A percentile compares a stretch with the other conserved stretches of the same genome.
These are phyloP conservation scores for Trebouxia sp. DNA, from an alignment of 139 green algal species.

Conservation along the genomic window DNA sequence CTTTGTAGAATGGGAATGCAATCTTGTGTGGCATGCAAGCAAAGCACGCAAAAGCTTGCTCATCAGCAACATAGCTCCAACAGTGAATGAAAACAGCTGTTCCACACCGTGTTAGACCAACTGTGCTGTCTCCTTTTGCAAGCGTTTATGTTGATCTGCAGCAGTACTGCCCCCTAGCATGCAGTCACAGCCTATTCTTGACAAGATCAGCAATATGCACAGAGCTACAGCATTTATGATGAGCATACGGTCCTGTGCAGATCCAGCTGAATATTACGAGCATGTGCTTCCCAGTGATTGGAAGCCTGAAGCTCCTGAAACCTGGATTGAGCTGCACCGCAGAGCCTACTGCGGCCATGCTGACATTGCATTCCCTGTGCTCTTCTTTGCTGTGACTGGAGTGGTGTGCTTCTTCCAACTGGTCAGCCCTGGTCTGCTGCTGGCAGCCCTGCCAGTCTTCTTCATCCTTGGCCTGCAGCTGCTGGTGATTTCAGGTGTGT, in stretches of 20 bases:
- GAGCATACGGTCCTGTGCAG: no score
- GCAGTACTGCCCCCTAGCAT: no score
- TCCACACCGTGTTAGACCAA: no score
- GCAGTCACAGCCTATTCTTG: no score
- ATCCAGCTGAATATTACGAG: slow-evolving; percentile 23
- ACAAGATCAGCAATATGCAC: neutral
- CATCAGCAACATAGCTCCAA: no score
- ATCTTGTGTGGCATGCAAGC: no score
- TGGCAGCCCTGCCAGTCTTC: neutral
- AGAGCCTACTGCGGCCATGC: slow-evolving; percentile 23
- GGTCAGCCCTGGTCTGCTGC: neutral
- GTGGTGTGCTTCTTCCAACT: neutral
- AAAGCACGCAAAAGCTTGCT: no score
- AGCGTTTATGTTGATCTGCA: no score
- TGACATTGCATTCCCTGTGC: slow-evolving; percentile 8
- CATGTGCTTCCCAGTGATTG: slow-evolving; percentile 10
- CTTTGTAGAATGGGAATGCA: no score
- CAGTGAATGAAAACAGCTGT: no score
- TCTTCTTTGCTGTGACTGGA: neutral
- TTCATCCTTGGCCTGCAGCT: neutral
- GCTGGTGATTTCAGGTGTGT: neutral
- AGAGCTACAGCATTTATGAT: neutral
- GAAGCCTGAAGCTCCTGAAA: neutral
- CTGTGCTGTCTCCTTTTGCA: no score
- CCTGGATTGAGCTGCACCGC: slow-evolving; percentile 28